These are phyloP conservation scores for Acanthamoeba polyphaga DNA, from an alignment of 208 protist species.

Conservation along the genomic window DNA sequence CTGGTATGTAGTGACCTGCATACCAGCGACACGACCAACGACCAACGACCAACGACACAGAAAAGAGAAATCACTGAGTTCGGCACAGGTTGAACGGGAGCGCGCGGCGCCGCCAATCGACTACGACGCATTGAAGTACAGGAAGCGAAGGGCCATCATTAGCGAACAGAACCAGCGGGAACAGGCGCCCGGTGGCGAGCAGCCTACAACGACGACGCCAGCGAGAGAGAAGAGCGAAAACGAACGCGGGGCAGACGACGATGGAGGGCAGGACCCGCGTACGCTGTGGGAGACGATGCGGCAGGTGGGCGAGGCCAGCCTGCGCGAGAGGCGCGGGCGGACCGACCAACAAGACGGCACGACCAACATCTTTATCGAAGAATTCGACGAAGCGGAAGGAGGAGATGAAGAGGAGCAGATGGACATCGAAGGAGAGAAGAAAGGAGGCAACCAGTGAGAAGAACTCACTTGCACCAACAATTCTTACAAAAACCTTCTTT, in stretches of 20 bases:
- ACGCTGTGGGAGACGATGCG: background rate
- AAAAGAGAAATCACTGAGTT: too few species aligned
- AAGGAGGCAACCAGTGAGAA: too few species aligned
- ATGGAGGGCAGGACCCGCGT: background rate
- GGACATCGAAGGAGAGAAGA: background rate
- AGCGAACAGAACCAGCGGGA: background rate
- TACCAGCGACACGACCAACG: too few species aligned
- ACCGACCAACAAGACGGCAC: background rate
- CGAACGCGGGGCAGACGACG: background rate
- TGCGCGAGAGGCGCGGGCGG: background rate
- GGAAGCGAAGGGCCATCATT: background rate
- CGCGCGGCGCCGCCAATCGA: background rate
- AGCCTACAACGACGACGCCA: background rate
- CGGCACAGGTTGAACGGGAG: too few species aligned
- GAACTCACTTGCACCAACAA: too few species aligned
- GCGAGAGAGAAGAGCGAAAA: too few species aligned
- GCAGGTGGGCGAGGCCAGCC: conserved; percentile 12
- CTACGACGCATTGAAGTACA: background rate
- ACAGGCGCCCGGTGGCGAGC: background rate
- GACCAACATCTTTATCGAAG: background rate
- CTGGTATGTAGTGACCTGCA: too few species aligned
- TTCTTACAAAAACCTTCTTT: too few species aligned
- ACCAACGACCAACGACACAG: too few species aligned
- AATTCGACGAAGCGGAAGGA: background rate
- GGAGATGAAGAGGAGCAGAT: background rate